These are phyloP conservation scores for Cytospora chrysosperma DNA, from an alignment of 2,329 filamentous ascomycete species.

Conservation along the genomic window DNA sequence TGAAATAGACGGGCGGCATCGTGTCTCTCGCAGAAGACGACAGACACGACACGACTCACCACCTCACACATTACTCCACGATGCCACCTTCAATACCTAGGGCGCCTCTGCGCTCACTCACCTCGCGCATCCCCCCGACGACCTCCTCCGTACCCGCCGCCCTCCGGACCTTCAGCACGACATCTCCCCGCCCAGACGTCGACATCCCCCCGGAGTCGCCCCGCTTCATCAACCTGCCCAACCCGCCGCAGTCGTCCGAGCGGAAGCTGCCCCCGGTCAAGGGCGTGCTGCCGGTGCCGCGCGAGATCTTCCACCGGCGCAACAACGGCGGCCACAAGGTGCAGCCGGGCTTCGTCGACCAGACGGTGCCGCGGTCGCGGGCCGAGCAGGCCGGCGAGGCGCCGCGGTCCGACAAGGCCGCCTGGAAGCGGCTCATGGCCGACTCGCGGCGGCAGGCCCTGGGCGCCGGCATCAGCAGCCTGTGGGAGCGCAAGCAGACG, in stretches of 20 bases:
- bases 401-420: constrained; percentile 40
- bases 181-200: constrained; percentile 39
- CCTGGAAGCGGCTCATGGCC: constrained; percentile 74
- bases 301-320: constrained; percentile 68
- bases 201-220: constrained; percentile 80
- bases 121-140: constrained; percentile 19
- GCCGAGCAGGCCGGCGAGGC: constrained; percentile 36
- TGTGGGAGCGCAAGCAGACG: constrained; percentile 64
- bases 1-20: neutral
- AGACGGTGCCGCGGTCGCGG: constrained; percentile 56
- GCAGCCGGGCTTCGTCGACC: constrained; percentile 57
- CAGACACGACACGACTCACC: neutral
- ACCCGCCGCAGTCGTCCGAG: constrained; percentile 67
- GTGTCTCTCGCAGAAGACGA: neutral
- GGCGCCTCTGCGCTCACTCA: constrained; percentile 28
- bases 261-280: constrained; percentile 53
- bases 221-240: constrained; percentile 79
- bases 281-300: constrained; percentile 80
- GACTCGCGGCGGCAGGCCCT: constrained; percentile 70
- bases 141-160: neutral
- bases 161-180: constrained; percentile 28
- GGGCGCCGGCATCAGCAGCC: constrained; percentile 64
- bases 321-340: constrained; percentile 59
- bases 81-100: constrained; percentile 31
- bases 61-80: neutral